Conservation (phyloP, 768 basidiomycete genomes). For the Leccinum incarnatum region DNA sequence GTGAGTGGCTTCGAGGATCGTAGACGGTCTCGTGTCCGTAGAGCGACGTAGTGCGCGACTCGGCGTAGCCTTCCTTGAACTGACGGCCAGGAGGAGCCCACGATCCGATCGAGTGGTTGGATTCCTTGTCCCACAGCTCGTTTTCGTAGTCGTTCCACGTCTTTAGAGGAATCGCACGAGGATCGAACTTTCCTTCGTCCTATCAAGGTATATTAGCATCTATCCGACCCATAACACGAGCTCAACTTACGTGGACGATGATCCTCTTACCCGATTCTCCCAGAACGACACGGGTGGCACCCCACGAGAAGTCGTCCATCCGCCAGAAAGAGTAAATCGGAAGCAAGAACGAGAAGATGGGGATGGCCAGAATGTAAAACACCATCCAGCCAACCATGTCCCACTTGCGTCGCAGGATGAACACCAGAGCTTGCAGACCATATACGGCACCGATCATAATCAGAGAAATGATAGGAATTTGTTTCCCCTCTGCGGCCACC, state of each 20-base stretch:
- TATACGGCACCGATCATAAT: slow-evolving; percentile 95
- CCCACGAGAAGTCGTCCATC: slow-evolving; percentile 99
- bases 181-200: slow-evolving; percentile 99
- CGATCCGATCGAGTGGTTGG: slow-evolving; percentile 91
- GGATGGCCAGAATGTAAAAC: slow-evolving; percentile 94
- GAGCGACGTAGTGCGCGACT: slow-evolving; percentile 74
- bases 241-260: slow-evolving; percentile 76
- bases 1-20: slow-evolving; percentile 71
- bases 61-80: slow-evolving; percentile 71
- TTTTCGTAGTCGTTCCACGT: slow-evolving; percentile 98
- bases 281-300: slow-evolving; percentile 86
- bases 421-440: slow-evolving; percentile 90
- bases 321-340: slow-evolving; percentile 96
- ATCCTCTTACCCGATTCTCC: slow-evolving; percentile 96
- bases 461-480: slow-evolving; percentile 77
- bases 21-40: slow-evolving; percentile 90
- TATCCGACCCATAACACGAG: neutral
- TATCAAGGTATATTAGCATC: slow-evolving; percentile 29
- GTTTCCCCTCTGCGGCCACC: slow-evolving; percentile 60
- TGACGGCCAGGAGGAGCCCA: slow-evolving; percentile 80
- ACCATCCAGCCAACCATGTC: slow-evolving; percentile 99
- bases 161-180: slow-evolving; percentile 88
- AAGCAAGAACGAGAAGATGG: slow-evolving; percentile 88
- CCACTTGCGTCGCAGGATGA: slow-evolving; percentile 91
- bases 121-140: slow-evolving; percentile 97